Evolutionary conservation across 23 red algal species (phyloP), one percentile per base, ranked within the genome.

Genomic region (Agarophyton chilense): DNA sequence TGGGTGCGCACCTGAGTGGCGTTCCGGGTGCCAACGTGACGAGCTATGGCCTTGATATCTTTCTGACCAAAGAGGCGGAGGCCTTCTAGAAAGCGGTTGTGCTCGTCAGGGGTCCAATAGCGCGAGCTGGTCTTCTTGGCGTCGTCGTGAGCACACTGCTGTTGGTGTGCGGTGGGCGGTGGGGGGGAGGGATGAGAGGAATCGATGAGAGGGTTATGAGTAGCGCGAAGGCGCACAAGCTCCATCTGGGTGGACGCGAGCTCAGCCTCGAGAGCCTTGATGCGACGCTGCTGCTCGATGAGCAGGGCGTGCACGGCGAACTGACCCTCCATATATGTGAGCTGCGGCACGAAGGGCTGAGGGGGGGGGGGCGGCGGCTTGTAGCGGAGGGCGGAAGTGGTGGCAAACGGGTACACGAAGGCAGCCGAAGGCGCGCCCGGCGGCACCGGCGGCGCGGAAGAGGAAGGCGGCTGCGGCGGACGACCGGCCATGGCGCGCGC

Each of bases 1-100:
- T 98, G 95, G 11, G 95, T 98, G 40, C 95, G 95, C 31, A 98
- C 95, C 58, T 98, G 95, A 6, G 95, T 98, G 42, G 95, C 91
- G 54, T 62, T 92, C n/a, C 95, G 72, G 19, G 91, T 92, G 11
- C 85, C 91, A 40, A 98, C 95, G 75, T 94, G 92, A 18, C 79
- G 53, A n/a, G 95, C 87, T 70, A 98, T 98, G 49, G 86, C 78
- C 50, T 93, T 93, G 61, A 98, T 93, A 72, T 98, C 95, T 79
- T 94, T 94, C 42, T 80, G 62, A 25, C 95, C 95, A 90, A 86
- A 98, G 54, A 92, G 52, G 19, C 62, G 74, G n/a, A 98, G 81
- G 36, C 90, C 95, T 31, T 98, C 86, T 54, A 98, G 62, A 89
- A 98, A 98, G 28, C 95, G 95, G 17, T 61, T 77, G 43, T 98